These are phyloP conservation scores for Ensete glaucum DNA, from an alignment of 176 grass and related monocot genomes.

Conservation along the genomic window DNA sequence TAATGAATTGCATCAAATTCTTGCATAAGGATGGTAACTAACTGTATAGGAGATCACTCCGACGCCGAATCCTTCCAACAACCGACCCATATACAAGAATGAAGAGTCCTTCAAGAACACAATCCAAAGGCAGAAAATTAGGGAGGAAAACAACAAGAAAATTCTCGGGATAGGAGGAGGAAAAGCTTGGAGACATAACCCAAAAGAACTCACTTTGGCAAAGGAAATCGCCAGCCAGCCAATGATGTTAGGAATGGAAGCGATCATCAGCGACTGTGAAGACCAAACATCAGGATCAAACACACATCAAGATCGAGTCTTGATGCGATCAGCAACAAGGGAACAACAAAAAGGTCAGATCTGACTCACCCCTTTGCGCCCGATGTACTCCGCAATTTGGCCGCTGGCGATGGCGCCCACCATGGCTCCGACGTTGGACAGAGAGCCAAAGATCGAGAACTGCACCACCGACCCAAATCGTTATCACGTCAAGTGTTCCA, in stretches of 20 bases:
- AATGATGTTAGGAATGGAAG: slow-evolving; percentile 84
- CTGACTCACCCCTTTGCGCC: slow-evolving; percentile 67
- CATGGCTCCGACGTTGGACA: slow-evolving; percentile 95
- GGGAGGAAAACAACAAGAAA: background rate
- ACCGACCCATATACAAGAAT: slow-evolving; percentile 86
- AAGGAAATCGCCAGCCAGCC: slow-evolving; percentile 96
- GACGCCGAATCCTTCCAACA: slow-evolving; percentile 94
- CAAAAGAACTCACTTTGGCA: slow-evolving; percentile 45
- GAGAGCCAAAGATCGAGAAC: slow-evolving; percentile 95
- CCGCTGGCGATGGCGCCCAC: slow-evolving; percentile 89
- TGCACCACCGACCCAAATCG: slow-evolving; percentile 4
- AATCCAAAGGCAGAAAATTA: background rate
- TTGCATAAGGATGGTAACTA: background rate
- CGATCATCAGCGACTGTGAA: slow-evolving; percentile 83
- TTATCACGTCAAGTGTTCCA: background rate
- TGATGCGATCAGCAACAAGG: background rate
- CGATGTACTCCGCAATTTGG: slow-evolving; percentile 85
- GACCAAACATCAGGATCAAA: background rate
- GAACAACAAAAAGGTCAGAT: background rate
- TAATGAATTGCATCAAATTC: background rate
- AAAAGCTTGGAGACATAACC: background rate
- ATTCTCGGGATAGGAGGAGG: slow-evolving; percentile 1
- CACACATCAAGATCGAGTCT: background rate
- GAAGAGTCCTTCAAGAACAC: slow-evolving; percentile 53
- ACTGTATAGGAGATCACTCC: slow-evolving; percentile 93